A percentile compares a stretch with the other conserved stretches of the same genome.
Evolutionary conservation across 768 basidiomycete species (phyloP).

Genomic region (Mrakia gelida): DNA sequence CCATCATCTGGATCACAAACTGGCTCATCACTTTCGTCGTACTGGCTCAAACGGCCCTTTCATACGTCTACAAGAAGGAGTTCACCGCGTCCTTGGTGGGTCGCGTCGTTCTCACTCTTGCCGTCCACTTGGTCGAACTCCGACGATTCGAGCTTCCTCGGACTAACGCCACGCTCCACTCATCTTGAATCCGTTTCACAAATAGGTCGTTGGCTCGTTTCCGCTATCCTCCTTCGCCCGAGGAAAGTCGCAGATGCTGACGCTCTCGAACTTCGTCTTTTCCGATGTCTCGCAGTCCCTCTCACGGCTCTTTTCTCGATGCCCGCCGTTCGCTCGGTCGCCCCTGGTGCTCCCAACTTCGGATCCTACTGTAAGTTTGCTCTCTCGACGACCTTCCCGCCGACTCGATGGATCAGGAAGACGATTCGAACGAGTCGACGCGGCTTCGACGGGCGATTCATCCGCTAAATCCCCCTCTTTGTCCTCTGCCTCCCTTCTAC

Average conservation of each 20-base stretch:
- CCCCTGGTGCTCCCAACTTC: neutral
- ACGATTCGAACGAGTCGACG: too few species aligned
- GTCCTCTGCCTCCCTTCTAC: too few species aligned
- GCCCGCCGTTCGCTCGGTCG: neutral
- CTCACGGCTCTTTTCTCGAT: neutral
- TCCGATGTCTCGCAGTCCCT: neutral
- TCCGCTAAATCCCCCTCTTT: too few species aligned
- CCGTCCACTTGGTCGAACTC: neutral
- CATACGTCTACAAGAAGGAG: neutral
- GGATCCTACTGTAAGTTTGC: neutral
- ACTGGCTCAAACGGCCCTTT: neutral
- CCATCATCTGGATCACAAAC: neutral
- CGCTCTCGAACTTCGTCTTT: too few species aligned
- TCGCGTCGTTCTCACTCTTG: neutral
- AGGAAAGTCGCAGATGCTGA: neutral
- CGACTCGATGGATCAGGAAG: too few species aligned
- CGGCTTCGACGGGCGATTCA: too few species aligned
- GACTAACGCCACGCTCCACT: too few species aligned
- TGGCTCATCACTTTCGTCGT: neutral
- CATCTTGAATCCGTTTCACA: too few species aligned
- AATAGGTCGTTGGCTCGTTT: neutral
- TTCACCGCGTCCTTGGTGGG: neutral
- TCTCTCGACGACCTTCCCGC: too few species aligned
- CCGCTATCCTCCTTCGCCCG: neutral
- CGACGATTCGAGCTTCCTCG: too few species aligned